Conservation (phyloP, 768 basidiomycete genomes). For the Termitomyces sp. region DNA sequence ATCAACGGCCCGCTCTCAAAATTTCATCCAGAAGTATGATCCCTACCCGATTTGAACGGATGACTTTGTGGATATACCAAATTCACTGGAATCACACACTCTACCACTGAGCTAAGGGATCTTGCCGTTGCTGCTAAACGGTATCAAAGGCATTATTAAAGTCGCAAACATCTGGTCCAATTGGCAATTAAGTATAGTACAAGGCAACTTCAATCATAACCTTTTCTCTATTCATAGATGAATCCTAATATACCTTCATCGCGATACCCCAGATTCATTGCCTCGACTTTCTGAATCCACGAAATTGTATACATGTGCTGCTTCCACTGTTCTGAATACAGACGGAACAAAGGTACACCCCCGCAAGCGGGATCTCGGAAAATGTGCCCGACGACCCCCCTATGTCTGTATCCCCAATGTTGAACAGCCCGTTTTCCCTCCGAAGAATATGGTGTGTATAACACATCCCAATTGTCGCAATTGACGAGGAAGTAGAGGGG, state of each 20-base stretch:
- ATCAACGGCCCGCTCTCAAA: no score
- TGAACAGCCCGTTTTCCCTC: conserved; percentile 1
- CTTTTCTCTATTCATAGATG: background rate
- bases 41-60: conserved; percentile 40
- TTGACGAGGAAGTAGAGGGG: conserved; percentile 2
- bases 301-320: conserved; percentile 6
- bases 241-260: background rate
- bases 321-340: conserved; percentile 1
- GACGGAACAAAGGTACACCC: conserved; percentile 4
- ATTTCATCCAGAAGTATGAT: no score
- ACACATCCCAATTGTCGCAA: conserved; percentile 2
- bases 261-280: background rate
- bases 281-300: background rate
- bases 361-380: background rate
- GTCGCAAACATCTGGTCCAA: no score
- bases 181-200: no score
- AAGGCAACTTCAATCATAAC: no score
- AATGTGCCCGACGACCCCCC: background rate
- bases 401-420: conserved; percentile 1
- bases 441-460: conserved; percentile 1
- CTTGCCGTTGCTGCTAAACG: no score
- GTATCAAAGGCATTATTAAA: no score
- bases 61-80: conserved; percentile 33
- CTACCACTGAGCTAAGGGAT: conserved; percentile 25
- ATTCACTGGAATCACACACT: conserved; percentile 16